Conservation (phyloP, 225 moss, liverwort and hornwort genomes). For the Takakia lepidozioides region DNA sequence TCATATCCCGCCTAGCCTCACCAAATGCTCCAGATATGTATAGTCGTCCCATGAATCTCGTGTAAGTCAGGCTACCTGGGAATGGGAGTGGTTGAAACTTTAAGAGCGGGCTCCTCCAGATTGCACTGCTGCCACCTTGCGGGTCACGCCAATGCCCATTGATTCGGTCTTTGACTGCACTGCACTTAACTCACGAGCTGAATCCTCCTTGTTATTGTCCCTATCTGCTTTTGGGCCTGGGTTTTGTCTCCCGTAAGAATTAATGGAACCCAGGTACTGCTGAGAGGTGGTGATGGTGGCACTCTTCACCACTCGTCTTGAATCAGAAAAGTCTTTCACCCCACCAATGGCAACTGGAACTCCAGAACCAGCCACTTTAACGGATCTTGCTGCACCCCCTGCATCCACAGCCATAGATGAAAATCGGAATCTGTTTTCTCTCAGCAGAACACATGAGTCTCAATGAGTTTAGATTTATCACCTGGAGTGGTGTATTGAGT, state of each 20-base stretch:
- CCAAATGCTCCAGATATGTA: too few species aligned
- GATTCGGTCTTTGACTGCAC: conserved; percentile 99
- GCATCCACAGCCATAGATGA: conserved; percentile 13
- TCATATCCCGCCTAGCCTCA: too few species aligned
- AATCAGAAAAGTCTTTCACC: conserved; percentile 67
- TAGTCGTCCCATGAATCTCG: too few species aligned
- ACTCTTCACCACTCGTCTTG: conserved; percentile 72
- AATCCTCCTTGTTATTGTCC: conserved; percentile 60
- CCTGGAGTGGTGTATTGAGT: too few species aligned
- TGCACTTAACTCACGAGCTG: conserved; percentile 73
- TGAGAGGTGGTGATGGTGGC: conserved; percentile 74
- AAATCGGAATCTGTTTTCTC: too few species aligned
- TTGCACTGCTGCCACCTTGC: conserved; percentile 74
- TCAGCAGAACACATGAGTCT: too few species aligned
- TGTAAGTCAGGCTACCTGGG: too few species aligned
- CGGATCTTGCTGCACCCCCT: conserved; percentile 75
- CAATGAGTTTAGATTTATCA: too few species aligned
- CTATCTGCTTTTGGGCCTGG: conserved; percentile 61
- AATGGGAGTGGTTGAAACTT: too few species aligned
- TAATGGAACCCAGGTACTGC: conserved; percentile 56
- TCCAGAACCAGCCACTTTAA: conserved; percentile 63
- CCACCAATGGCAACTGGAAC: conserved; percentile 39
- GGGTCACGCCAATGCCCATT: conserved; percentile 84
- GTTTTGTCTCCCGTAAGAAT: conserved; percentile 84
- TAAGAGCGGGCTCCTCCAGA: conserved; percentile 22